These are phyloP conservation scores for Fusarium oxysporum DNA, from an alignment of 2,329 filamentous ascomycete species.

Conservation along the genomic window DNA sequence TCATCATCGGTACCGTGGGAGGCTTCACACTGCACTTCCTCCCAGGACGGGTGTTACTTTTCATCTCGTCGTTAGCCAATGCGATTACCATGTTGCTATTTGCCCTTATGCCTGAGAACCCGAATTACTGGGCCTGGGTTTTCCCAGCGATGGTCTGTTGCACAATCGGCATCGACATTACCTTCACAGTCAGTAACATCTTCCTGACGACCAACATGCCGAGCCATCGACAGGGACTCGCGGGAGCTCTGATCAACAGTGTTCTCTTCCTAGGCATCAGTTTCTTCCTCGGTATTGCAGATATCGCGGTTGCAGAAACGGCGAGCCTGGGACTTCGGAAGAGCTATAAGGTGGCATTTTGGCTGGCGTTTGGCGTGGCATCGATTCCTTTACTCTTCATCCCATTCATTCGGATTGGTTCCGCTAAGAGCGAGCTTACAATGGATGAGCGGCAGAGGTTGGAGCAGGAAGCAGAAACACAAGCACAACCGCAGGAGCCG, in stretches of 20 bases:
- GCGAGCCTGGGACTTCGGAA: conserved; percentile 53
- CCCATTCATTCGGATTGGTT: conserved; percentile 41
- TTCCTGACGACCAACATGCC: conserved; percentile 75
- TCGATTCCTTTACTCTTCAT: conserved; percentile 35
- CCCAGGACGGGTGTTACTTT: conserved; percentile 63
- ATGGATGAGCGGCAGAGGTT: conserved; percentile 42
- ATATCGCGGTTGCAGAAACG: conserved; percentile 61
- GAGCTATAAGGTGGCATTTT: conserved; percentile 45
- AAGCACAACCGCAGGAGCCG: conserved; percentile 8
- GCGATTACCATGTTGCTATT: conserved; percentile 65
- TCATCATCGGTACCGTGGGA: conserved; percentile 65
- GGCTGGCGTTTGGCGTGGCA: conserved; percentile 42
- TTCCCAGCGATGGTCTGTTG: conserved; percentile 70
- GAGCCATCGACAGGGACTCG: conserved; percentile 69
- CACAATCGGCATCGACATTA: conserved; percentile 74
- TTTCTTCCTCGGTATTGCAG: conserved; percentile 71
- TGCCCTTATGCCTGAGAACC: conserved; percentile 64
- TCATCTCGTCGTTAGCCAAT: conserved; percentile 64
- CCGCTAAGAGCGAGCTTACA: conserved; percentile 45
- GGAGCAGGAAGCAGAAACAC: conserved; percentile 17
- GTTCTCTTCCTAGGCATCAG: conserved; percentile 72
- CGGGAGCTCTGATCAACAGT: conserved; percentile 72
- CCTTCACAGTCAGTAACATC: conserved; percentile 74
- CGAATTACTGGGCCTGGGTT: conserved; percentile 72
- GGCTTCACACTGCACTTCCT: conserved; percentile 68